These are phyloP conservation scores for Exophiala xenobiotica DNA, from an alignment of 2,329 filamentous ascomycete genomes.

Conservation along the genomic window DNA sequence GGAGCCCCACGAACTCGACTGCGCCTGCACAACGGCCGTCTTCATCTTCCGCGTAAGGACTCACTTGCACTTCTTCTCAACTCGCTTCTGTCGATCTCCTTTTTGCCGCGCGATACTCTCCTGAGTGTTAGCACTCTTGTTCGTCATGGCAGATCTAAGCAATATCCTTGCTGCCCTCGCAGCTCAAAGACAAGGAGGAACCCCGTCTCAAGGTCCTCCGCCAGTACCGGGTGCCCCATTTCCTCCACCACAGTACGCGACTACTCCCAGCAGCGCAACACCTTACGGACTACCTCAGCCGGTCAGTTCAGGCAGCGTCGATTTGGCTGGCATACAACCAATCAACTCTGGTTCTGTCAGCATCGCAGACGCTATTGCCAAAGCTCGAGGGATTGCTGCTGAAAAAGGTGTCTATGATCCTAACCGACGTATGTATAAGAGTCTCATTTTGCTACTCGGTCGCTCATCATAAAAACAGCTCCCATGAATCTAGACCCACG, in stretches of 20 bases:
- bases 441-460: not conserved
- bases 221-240: conserved; percentile 39
- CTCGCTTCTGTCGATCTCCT: not conserved
- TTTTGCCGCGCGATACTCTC: too few relatives aligned
- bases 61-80: not conserved
- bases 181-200: conserved; percentile 49
- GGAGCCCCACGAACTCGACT: too few relatives aligned
- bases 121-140: not conserved
- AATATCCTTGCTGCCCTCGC: conserved; percentile 56
- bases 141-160: conserved; percentile 43
- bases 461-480: conserved; percentile 5
- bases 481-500: conserved; percentile 26
- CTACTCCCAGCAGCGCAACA: conserved; percentile 40
- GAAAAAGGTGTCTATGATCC: conserved; percentile 68
- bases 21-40: not conserved
- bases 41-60: not conserved
- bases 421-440: conserved; percentile 34
- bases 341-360: conserved; percentile 78
- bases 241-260: conserved; percentile 47
- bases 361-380: conserved; percentile 79
- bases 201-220: conserved; percentile 44
- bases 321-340: conserved; percentile 76
- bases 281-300: conserved; percentile 44
- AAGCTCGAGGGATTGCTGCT: conserved; percentile 77
- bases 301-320: conserved; percentile 66